Evolutionary conservation across 108 stramenopile species (phyloP), one percentile per base, ranked within the genome.

Genomic region (Nitzschia sp.): DNA sequence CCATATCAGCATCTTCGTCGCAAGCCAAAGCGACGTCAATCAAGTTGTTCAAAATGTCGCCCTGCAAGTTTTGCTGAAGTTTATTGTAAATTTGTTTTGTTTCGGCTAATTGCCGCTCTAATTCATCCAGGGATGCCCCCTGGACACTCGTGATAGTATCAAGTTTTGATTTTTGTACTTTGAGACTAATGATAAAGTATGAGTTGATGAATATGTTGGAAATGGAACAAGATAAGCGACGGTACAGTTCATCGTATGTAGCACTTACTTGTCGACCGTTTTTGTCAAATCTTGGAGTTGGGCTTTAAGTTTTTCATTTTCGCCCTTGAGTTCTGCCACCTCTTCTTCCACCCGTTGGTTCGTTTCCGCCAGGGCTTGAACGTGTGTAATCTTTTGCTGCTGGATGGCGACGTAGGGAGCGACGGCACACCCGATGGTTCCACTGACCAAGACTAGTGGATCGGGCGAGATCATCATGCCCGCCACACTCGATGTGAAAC

Each of bases 311-410:
- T 65, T 67, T 26, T 34, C 36, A 58, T 82, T 82, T 58, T 78
- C 72, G 3, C 21, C 32, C 32, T 76, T 45, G 15, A 82, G 38
- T 55, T 70, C 35, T n/a, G 61, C 58, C 9, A 82, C 77, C 55
- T 78, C 77, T 48, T 60, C 41, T 35, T 53, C 19, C 26, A 82
- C 25, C 32, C 68, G 63, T 67, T 75, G 55, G 33, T 75, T 78
- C 21, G 81, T 82, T 45, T 78, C 68, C 25, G 22, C 63, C 52
- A 82, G 21, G 22, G 77, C 81, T 27, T 66, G 29, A 2, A 57
- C 65, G 53, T 82, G 60, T 1, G 73, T 78, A 41, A 82, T 61
- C 48, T 82, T 82, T 52, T 55, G 62, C 58, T 82, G 77, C 58
- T 82, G 81, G 60, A 82, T 45, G 32, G 67, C 64, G 0, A 76